Evolutionary conservation across 495 filamentous ascomycete genomes (phyloP).

Genomic region (Lasiosphaeria ovina): DNA sequence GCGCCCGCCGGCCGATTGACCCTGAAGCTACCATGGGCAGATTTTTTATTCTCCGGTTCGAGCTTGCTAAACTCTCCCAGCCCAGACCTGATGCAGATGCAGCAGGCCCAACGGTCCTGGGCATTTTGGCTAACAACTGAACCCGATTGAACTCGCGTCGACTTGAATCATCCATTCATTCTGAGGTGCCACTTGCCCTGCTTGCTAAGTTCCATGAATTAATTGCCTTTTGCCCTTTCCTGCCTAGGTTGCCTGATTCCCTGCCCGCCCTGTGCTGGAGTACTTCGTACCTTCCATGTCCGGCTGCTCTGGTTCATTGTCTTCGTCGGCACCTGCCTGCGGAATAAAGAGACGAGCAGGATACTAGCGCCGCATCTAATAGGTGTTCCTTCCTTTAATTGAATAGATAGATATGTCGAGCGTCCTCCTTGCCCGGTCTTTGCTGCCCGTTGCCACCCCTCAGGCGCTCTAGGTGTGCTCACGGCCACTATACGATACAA

Average conservation of each 20-base stretch:
- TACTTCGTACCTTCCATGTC: slow-evolving; percentile 32
- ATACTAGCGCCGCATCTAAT: slow-evolving; percentile 18
- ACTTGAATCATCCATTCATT: too few species aligned
- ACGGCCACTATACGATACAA: not conserved
- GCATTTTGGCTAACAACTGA: too few species aligned
- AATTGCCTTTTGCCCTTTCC: not conserved
- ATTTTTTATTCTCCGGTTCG: slow-evolving; percentile 4
- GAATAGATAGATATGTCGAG: slow-evolving; percentile 18
- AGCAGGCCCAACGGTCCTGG: not conserved
- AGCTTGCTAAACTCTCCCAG: not conserved
- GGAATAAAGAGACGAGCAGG: slow-evolving; percentile 32
- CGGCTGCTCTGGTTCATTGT: slow-evolving; percentile 32
- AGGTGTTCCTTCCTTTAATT: slow-evolving; percentile 28
- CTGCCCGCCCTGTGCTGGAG: not conserved
- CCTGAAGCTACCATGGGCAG: not conserved
- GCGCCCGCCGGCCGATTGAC: not conserved
- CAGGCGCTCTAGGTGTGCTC: not conserved
- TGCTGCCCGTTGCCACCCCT: slow-evolving; percentile 16
- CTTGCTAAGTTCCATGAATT: too few species aligned
- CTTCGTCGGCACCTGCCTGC: slow-evolving; percentile 23
- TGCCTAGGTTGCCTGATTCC: not conserved
- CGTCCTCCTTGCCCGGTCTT: slow-evolving; percentile 25
- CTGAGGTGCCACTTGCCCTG: too few species aligned
- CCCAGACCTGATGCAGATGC: not conserved
- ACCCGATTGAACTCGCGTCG: too few species aligned